Conservation (phyloP, 1,139 yeast species). For the Suhomyces guaymorum region DNA sequence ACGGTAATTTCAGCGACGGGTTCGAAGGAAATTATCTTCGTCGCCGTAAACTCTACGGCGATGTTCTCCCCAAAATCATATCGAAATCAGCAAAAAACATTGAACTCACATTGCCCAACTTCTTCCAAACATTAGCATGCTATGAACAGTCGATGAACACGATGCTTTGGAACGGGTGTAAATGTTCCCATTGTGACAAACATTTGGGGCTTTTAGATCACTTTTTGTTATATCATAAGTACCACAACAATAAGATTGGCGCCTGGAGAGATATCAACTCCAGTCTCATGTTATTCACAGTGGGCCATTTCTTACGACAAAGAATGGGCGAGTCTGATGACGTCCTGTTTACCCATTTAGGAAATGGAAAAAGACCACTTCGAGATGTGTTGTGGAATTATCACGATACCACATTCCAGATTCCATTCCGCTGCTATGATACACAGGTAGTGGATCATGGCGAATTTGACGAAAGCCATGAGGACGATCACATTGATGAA, state of each 20-base stretch:
- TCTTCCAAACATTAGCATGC: constrained; percentile 59
- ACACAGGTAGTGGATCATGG: constrained; percentile 38
- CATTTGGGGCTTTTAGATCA: constrained; percentile 55
- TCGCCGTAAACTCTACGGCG: constrained; percentile 51
- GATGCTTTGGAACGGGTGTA: constrained; percentile 75
- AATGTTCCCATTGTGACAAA: constrained; percentile 54
- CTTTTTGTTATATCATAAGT: constrained; percentile 62
- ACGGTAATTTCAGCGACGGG: constrained; percentile 46
- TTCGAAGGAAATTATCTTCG: constrained; percentile 71
- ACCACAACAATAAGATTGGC: constrained; percentile 45
- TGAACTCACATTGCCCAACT: constrained; percentile 54
- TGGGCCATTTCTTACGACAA: constrained; percentile 44
- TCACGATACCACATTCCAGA: constrained; percentile 23
- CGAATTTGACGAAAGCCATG: constrained; percentile 40
- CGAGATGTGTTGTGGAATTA: constrained; percentile 37
- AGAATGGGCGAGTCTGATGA: constrained; percentile 28
- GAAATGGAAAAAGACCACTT: constrained; percentile 27
- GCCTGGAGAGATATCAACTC: constrained; percentile 60
- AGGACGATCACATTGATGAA: constrained; percentile 26
- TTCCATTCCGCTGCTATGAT: constrained; percentile 41
- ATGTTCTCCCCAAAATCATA: constrained; percentile 47
- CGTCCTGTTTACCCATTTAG: constrained; percentile 24
- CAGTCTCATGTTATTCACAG: constrained; percentile 53
- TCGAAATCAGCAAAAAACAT: constrained; percentile 24
- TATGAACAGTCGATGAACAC: constrained; percentile 72